These are phyloP conservation scores for Hyaloscypha variabilis DNA, from an alignment of 495 filamentous ascomycete genomes.

Conservation along the genomic window DNA sequence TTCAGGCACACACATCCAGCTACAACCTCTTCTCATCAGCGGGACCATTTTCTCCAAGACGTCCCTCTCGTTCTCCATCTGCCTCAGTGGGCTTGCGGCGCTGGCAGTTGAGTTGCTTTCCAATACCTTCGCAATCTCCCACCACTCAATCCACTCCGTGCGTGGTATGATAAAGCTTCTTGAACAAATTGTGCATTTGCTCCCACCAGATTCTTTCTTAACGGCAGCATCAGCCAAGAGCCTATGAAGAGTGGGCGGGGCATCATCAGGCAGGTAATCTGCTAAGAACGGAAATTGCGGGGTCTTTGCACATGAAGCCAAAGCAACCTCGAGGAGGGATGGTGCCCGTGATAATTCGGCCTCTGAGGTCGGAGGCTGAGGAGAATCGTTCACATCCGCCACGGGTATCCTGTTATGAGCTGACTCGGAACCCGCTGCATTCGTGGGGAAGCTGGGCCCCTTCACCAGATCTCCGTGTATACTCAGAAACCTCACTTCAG, in stretches of 20 bases:
- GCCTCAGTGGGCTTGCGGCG: constrained; percentile 26
- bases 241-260: constrained; percentile 39
- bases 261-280: constrained; percentile 19
- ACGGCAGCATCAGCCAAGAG: constrained; percentile 35
- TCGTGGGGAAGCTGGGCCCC: constrained; percentile 30
- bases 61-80: constrained; percentile 32
- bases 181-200: constrained; percentile 63
- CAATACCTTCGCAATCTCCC: constrained; percentile 44
- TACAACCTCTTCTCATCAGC: constrained; percentile 66
- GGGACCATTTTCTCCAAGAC: constrained; percentile 50
- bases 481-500: constrained; percentile 31
- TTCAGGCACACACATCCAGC: constrained; percentile 61
- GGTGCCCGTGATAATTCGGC: constrained; percentile 27
- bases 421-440: not conserved
- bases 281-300: constrained; percentile 25
- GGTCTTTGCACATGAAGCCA: constrained; percentile 27
- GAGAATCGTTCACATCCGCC: constrained; percentile 8
- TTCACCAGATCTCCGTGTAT: constrained; percentile 23
- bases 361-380: constrained; percentile 16
- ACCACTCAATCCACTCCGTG: constrained; percentile 77
- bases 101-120: constrained; percentile 7
- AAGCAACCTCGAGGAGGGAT: constrained; percentile 32
- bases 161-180: constrained; percentile 59
- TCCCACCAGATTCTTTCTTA: constrained; percentile 51
- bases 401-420: constrained; percentile 11